A percentile compares a stretch with the other conserved stretches of the same genome.
These are phyloP conservation scores for Cystobasidium slooffiae DNA, from an alignment of 1,284 basidiomycete genomes.

Conservation along the genomic window DNA sequence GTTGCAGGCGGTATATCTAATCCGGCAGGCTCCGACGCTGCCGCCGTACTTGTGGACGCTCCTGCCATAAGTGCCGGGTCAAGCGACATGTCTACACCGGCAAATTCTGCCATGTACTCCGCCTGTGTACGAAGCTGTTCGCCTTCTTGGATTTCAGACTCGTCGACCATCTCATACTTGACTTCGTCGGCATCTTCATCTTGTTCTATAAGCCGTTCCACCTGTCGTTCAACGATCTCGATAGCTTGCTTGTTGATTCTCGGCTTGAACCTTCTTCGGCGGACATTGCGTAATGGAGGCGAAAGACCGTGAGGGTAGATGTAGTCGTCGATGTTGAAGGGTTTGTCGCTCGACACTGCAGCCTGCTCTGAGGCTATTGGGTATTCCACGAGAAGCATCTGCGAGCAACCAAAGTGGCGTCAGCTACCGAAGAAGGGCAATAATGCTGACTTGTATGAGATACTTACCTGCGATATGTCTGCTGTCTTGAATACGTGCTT, in stretches of 20 bases:
- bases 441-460: neutral
- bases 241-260: conserved; percentile 87
- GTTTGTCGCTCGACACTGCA: conserved; percentile 49
- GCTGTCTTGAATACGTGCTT: conserved; percentile 87
- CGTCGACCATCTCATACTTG: conserved; percentile 61
- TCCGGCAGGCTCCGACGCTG: neutral
- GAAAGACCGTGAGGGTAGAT: conserved; percentile 97
- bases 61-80: conserved; percentile 32
- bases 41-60: neutral
- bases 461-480: conserved; percentile 86
- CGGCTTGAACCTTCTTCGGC: conserved; percentile 92
- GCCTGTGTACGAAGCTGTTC: conserved; percentile 34
- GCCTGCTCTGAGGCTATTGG: conserved; percentile 73
- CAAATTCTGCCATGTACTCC: conserved; percentile 30
- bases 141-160: conserved; percentile 43
- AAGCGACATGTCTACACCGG: conserved; percentile 40
- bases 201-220: conserved; percentile 84
- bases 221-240: conserved; percentile 95
- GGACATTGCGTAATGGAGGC: conserved; percentile 85
- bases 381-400: conserved; percentile 74
- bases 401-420: conserved; percentile 3
- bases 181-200: conserved; percentile 81
- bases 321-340: conserved; percentile 90
- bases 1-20: conserved; percentile 39
- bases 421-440: neutral